phyloP scores from a whole-genome alignment of 1,139 yeast genomes.

The Diutina mesorugosa region DNA sequence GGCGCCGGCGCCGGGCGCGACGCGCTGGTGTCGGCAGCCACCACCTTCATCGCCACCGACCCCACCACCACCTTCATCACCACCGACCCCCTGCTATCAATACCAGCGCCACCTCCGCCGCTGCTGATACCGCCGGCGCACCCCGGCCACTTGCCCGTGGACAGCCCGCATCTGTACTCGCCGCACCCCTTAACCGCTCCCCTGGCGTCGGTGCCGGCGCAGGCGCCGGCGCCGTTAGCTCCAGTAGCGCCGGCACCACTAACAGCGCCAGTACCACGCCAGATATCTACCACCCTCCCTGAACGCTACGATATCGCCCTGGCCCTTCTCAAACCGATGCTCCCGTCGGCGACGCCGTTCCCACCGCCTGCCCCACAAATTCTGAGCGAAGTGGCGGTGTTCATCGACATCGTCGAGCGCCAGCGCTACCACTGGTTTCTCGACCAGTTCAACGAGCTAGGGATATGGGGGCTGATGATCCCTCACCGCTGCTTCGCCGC shows the following conservation, averaged over 20 bases:
- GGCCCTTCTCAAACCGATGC: not conserved
- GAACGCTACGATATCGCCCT: not conserved
- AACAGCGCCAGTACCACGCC: too few relatives aligned
- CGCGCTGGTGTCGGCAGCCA: not conserved
- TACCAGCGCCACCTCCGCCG: not conserved
- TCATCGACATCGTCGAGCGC: constrained; percentile 15
- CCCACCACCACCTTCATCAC: not conserved
- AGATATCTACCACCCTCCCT: not conserved
- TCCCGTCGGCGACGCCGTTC: not conserved
- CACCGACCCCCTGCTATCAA: not conserved
- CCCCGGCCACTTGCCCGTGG: not conserved
- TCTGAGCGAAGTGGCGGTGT: constrained; percentile 6
- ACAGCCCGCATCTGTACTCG: not conserved
- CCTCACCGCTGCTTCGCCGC: constrained; percentile 20
- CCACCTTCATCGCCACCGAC: not conserved
- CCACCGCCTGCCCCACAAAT: not conserved
- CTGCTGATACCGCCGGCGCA: not conserved
- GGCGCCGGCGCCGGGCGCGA: not conserved
- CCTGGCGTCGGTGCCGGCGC: not conserved
- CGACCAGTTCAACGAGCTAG: constrained; percentile 26
- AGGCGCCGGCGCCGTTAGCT: not conserved
- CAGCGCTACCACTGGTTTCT: constrained; percentile 27
- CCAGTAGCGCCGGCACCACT: not conserved
- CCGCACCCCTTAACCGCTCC: not conserved
- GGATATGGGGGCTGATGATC: constrained; percentile 26